Conservation (phyloP, 192 early-diverging fungal species). For the Entophlyctis luteolus region DNA sequence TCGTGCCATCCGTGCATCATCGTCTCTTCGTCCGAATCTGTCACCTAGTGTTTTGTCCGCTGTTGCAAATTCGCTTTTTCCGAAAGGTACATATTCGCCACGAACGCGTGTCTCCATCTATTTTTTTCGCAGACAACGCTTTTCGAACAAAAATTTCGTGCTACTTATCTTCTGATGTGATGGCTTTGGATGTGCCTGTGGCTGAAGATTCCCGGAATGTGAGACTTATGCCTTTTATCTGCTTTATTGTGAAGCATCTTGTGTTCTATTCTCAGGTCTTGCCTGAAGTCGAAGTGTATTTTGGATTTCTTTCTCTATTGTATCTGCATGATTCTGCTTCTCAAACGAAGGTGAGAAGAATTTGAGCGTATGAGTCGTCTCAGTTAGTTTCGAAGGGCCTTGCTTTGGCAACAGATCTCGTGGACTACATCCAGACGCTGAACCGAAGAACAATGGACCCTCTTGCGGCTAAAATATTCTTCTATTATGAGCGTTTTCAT, state of each 20-base stretch:
- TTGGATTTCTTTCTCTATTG: slow-evolving; percentile 76
- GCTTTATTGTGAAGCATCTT: no score
- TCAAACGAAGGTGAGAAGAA: not conserved
- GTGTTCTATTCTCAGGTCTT: slow-evolving; percentile 31
- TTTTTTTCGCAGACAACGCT: slow-evolving; percentile 9
- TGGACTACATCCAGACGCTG: slow-evolving; percentile 56
- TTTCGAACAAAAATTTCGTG: no score
- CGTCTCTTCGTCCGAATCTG: slow-evolving; percentile 75
- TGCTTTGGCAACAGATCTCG: slow-evolving; percentile 60
- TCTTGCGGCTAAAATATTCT: slow-evolving; percentile 83
- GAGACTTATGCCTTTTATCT: no score
- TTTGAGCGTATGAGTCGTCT: not conserved
- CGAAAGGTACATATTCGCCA: slow-evolving; percentile 24
- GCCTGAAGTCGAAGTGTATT: slow-evolving; percentile 83
- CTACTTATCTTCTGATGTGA: no score
- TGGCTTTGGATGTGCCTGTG: not conserved
- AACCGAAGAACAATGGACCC: slow-evolving; percentile 91
- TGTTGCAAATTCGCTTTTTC: slow-evolving; percentile 32
- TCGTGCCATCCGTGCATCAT: slow-evolving; percentile 78
- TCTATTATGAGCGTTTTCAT: slow-evolving; percentile 89
- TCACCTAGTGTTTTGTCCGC: slow-evolving; percentile 60
- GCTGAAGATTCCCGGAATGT: no score
- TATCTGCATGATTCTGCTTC: slow-evolving; percentile 65
- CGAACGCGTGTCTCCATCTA: slow-evolving; percentile 5
- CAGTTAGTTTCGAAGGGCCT: slow-evolving; percentile 53